Evolutionary conservation across 805 yeast genomes (phyloP), one percentile per base, ranked within the genome.

Genomic region (Suhomyces kilbournensis): DNA sequence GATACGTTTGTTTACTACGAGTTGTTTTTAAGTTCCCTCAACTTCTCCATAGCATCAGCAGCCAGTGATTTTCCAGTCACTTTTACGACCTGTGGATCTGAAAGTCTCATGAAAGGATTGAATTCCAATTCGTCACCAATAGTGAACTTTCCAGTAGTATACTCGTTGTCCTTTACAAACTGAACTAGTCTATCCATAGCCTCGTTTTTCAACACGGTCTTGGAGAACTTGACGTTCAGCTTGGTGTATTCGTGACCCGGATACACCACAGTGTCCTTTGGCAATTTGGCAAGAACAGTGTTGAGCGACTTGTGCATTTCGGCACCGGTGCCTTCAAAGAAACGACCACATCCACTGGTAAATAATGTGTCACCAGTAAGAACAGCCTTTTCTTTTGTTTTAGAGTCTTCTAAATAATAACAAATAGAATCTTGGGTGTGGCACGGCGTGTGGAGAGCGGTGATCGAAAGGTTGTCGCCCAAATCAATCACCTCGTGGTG

Each of bases 221-320:
- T 78, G 17, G 94, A 89, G 67, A 94, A 94, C 58, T 78, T 81
- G 20, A 88, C 86, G 66, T 94, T 93, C 23, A 88, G 77, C 59
- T 77, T 79, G 5, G 99, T 94, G 71, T 94, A 94, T 71, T 94
- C 99, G 69, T 94, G 99, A 2, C 99, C 99, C 2, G 97, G 93
- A 64, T 83, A 93, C 2, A 92, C 91, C 38, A 69, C 67, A 0
- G 97, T 90, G 8, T 83, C 86, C 19, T 72, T 69, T 0, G 96
- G 92, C 49, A 93, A 75, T 25, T 63, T 60, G 3, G 78, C 86
- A 53, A 94, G 74, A 9, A 79, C 71, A 17, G 72, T 67, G 60
- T 82, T 84, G 61, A 94, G 76, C 0, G 96, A 80, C 1, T 59
- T 56, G 59, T 86, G 80, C 99, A 94, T 94, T 64, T 94, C 86